These are phyloP conservation scores for Phytophthora hybrid DNA, from an alignment of 352 stramenopile genomes.

Conservation along the genomic window DNA sequence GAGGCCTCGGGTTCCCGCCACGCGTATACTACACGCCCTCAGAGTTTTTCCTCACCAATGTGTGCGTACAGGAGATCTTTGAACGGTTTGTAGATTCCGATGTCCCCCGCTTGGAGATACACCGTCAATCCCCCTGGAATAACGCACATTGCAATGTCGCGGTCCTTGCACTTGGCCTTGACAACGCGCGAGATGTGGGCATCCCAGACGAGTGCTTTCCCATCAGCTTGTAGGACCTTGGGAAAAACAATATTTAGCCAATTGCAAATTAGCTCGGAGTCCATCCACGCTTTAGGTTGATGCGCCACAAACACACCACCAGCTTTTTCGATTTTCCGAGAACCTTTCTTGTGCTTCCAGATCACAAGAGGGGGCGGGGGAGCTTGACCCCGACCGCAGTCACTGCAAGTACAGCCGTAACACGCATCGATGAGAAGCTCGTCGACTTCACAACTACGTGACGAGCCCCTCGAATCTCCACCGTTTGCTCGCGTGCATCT, in stretches of 20 bases:
- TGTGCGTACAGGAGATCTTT: neutral
- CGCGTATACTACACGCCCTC: neutral
- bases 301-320: neutral
- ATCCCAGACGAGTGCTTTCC: neutral
- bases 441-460: neutral
- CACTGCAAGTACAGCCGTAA: neutral
- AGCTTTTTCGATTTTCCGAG: neutral
- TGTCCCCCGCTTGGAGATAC: neutral
- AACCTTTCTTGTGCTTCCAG: neutral
- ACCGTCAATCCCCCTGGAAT: neutral
- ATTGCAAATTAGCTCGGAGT: neutral
- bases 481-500: neutral
- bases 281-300: neutral
- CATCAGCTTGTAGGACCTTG: neutral
- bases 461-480: neutral
- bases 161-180: neutral
- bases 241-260: neutral
- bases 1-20: neutral
- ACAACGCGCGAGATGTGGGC: neutral
- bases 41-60: neutral
- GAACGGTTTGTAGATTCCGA: neutral
- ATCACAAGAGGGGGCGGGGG: neutral
- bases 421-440: neutral
- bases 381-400: neutral
- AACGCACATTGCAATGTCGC: neutral